A percentile compares a stretch with the other conserved stretches of the same genome.
Evolutionary conservation across 371 early-diverging fungal species (phyloP).

Genomic region (Circinella umbellata): DNA sequence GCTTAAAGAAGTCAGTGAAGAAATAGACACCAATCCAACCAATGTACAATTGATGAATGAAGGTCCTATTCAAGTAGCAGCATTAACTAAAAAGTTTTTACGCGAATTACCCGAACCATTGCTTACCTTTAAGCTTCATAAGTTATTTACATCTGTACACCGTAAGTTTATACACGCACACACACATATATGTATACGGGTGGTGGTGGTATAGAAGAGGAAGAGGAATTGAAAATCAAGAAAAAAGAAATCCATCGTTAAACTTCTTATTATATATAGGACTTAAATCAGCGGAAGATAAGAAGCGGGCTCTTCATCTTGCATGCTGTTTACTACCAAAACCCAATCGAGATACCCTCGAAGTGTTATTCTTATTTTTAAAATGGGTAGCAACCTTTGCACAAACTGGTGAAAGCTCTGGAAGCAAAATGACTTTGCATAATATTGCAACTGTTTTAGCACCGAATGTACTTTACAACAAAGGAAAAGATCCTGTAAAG

Average conservation of each 20-base stretch:
- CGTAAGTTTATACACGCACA: constrained; percentile 50
- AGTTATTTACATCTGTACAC: constrained; percentile 81
- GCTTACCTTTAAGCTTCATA: constrained; percentile 85
- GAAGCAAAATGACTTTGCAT: constrained; percentile 88
- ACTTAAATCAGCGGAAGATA: constrained; percentile 55
- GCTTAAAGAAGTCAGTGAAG: constrained; percentile 81
- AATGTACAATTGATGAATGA: constrained; percentile 70
- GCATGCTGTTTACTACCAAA: constrained; percentile 88
- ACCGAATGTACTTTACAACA: constrained; percentile 91
- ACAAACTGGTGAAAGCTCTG: constrained; percentile 67
- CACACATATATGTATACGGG: too few relatives aligned
- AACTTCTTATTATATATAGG: constrained; percentile 29
- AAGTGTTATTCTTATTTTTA: constrained; percentile 86
- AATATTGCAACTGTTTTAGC: constrained; percentile 94
- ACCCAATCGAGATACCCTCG: constrained; percentile 90
- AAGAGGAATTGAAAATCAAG: too few relatives aligned
- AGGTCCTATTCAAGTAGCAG: constrained; percentile 89
- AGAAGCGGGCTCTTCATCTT: constrained; percentile 76
- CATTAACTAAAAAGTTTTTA: constrained; percentile 92
- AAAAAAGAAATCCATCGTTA: too few relatives aligned
- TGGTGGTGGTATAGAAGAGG: too few relatives aligned
- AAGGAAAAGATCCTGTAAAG: constrained; percentile 71
- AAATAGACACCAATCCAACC: constrained; percentile 77
- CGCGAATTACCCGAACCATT: constrained; percentile 95
- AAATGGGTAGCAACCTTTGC: constrained; percentile 82